These are phyloP conservation scores for Pisolithus tinctorius DNA, from an alignment of 768 basidiomycete genomes.

Conservation along the genomic window DNA sequence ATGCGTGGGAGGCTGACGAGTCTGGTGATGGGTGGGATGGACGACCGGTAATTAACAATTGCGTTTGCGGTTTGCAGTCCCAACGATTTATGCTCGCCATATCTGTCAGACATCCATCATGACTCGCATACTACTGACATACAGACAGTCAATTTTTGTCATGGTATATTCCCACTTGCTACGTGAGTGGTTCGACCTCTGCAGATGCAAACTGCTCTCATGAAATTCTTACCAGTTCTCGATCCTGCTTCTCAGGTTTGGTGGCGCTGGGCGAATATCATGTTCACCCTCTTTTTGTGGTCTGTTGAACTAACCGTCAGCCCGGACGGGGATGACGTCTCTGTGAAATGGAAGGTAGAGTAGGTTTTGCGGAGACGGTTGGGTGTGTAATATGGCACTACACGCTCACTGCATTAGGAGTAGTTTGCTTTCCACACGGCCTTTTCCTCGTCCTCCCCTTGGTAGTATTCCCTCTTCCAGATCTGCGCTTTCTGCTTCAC, in stretches of 20 bases:
- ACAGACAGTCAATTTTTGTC: constrained; percentile 78
- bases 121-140: constrained; percentile 69
- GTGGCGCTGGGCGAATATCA: constrained; percentile 91
- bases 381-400: neutral
- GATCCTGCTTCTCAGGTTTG: constrained; percentile 89
- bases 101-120: constrained; percentile 61
- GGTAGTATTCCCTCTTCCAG: constrained; percentile 90
- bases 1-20: constrained; percentile 69
- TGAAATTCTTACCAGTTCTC: constrained; percentile 46
- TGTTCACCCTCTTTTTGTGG: constrained; percentile 81
- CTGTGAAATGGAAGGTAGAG: constrained; percentile 77
- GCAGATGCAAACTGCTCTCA: neutral
- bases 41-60: constrained; percentile 48
- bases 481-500: constrained; percentile 81
- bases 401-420: constrained; percentile 9
- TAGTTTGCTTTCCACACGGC: constrained; percentile 69
- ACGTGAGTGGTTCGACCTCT: constrained; percentile 40
- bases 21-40: constrained; percentile 60
- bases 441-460: constrained; percentile 52
- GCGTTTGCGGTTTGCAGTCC: neutral
- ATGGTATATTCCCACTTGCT: constrained; percentile 85
- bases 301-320: constrained; percentile 74
- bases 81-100: constrained; percentile 5
- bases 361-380: constrained; percentile 9
- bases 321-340: constrained; percentile 61